Evolutionary conservation across 345 rosid species (phyloP).

Genomic region (Lepidium didymum): DNA sequence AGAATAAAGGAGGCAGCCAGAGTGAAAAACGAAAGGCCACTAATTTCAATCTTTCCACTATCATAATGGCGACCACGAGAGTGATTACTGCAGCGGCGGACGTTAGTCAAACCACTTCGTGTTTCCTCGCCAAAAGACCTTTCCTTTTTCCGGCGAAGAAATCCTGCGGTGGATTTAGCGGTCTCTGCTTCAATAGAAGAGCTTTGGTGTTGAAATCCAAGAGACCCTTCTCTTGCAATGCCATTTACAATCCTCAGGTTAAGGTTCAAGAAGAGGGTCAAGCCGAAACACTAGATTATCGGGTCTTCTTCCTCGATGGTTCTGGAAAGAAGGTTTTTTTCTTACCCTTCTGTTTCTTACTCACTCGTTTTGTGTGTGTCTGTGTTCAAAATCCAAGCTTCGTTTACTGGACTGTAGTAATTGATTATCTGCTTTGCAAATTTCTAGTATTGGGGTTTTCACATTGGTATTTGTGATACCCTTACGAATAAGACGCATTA

Average conservation of each 20-base stretch:
- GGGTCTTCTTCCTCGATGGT: slow-evolving; percentile 60
- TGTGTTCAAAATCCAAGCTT: neutral
- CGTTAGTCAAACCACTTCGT: slow-evolving; percentile 34
- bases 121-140: slow-evolving; percentile 41
- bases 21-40: slow-evolving; percentile 15
- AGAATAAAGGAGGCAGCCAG: neutral
- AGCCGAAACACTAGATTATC: slow-evolving; percentile 71
- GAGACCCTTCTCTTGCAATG: slow-evolving; percentile 51
- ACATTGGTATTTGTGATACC: neutral
- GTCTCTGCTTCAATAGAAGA: slow-evolving; percentile 25
- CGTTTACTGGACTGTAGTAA: neutral
- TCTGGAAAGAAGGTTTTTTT: slow-evolving; percentile 61
- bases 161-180: slow-evolving; percentile 13
- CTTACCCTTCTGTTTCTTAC: neutral
- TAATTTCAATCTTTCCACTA: neutral
- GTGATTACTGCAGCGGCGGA: slow-evolving; percentile 39
- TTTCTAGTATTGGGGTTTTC: neutral
- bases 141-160: slow-evolving; percentile 17
- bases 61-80: slow-evolving; percentile 55
- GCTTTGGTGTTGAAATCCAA: slow-evolving; percentile 30
- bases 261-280: slow-evolving; percentile 63
- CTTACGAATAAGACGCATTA: neutral
- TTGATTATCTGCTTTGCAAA: neutral
- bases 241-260: slow-evolving; percentile 54
- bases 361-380: neutral